Conservation (phyloP, 2,329 filamentous ascomycete species). For the Claviceps citrina region DNA sequence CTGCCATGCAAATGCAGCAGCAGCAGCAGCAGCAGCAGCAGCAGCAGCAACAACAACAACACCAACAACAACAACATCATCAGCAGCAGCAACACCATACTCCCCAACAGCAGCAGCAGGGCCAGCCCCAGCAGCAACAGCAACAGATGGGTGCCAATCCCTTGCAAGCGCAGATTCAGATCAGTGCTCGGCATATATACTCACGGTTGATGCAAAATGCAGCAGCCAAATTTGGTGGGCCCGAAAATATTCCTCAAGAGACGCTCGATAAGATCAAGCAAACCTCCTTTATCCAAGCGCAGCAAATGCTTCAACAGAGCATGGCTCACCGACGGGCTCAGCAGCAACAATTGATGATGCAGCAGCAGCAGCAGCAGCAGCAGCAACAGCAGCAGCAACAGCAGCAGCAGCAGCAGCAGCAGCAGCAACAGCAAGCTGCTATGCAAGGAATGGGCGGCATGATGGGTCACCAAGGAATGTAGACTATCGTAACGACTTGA, state of each 20-base stretch:
- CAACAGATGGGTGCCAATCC: constrained; percentile 16
- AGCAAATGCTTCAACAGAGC: constrained; percentile 18
- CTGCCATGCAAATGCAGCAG: constrained; percentile 22
- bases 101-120: constrained; percentile 14
- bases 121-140: constrained; percentile 16
- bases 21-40: constrained; percentile 22
- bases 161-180: constrained; percentile 20
- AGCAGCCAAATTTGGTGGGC: constrained; percentile 24
- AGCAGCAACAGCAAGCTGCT: constrained; percentile 16
- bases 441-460: constrained; percentile 40
- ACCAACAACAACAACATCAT: constrained; percentile 15
- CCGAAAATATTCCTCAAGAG: constrained; percentile 31
- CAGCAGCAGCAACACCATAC: constrained; percentile 17
- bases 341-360: constrained; percentile 21
- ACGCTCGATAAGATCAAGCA: constrained; percentile 29
- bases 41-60: constrained; percentile 16
- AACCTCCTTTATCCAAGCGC: constrained; percentile 25
- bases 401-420: constrained; percentile 15
- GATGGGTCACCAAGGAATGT: constrained; percentile 37
- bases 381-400: constrained; percentile 18
- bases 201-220: constrained; percentile 20
- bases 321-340: constrained; percentile 17
- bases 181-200: constrained; percentile 23
- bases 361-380: constrained; percentile 22
- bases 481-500: constrained; percentile 7